phyloP scores from a whole-genome alignment of 1,284 basidiomycete species.

The Hymenochaete sp. region DNA sequence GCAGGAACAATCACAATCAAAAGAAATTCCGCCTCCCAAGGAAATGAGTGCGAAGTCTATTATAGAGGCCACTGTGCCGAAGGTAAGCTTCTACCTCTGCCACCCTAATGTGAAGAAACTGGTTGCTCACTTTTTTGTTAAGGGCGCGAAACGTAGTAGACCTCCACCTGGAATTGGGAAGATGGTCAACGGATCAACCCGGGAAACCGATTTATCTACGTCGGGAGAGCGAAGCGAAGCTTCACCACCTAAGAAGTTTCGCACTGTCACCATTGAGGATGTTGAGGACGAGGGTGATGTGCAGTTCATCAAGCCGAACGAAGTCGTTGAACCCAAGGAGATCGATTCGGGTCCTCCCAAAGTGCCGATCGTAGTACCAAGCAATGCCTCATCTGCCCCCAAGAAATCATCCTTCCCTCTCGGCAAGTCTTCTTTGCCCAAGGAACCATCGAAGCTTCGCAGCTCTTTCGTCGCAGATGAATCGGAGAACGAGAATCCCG shows the following conservation, averaged over 20 bases:
- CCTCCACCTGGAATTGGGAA: slow-evolving; percentile 39
- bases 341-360: slow-evolving; percentile 2
- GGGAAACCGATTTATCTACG: slow-evolving; percentile 4
- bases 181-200: slow-evolving; percentile 14
- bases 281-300: slow-evolving; percentile 21
- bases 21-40: slow-evolving; percentile 6
- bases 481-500: slow-evolving; percentile 26
- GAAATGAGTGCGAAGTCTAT: slow-evolving; percentile 48
- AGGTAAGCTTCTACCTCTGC: slow-evolving; percentile 33
- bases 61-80: slow-evolving; percentile 64
- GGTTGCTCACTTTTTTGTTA: slow-evolving; percentile 1
- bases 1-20: slow-evolving; percentile 15
- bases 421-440: slow-evolving; percentile 43
- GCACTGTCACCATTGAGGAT: slow-evolving; percentile 24
- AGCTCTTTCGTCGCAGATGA: slow-evolving; percentile 48
- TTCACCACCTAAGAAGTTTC: slow-evolving; percentile 25
- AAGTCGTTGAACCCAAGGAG: slow-evolving; percentile 35
- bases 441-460: slow-evolving; percentile 64
- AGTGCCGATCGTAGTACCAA: slow-evolving; percentile 15
- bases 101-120: not conserved
- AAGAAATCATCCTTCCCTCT: slow-evolving; percentile 24
- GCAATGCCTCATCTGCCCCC: slow-evolving; percentile 16
- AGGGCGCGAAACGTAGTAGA: slow-evolving; percentile 65
- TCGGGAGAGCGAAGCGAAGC: slow-evolving; percentile 27
- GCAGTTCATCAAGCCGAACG: slow-evolving; percentile 26